Base-by-base conservation (phyloP, 2,329 filamentous ascomycete genomes). In the Hypoxylon sp. region DNA sequence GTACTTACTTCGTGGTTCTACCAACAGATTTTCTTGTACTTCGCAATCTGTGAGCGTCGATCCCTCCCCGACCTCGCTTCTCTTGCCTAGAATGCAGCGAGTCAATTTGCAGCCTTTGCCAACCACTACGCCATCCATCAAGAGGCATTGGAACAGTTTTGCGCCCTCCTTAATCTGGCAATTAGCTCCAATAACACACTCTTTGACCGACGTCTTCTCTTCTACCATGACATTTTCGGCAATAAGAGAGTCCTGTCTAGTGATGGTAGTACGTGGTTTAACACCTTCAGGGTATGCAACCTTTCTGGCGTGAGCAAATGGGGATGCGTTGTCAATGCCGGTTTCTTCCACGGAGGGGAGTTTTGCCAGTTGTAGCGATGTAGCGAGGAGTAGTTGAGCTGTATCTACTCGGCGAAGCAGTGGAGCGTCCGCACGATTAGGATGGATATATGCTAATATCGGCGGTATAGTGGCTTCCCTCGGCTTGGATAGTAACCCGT, bases 71-170 rank as follows among this genome's bases (percentile, higher is more conserved):
- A 99, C 89, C 74, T 91, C 90, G 71, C 91, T 92, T 68, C 93
- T 83, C 75, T 91, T 89, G 3, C 96, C 96, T 43, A 98, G 81
- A 32, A 98, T 92, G 76, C 94, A 98, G 21, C 93, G 92, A 0
- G 92, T 96, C 56, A 98, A 83, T 78, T 93, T 93, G 76, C 91
- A 94, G 46, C 91, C 91, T 74, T 93, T 92, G 13, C 93, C 94
- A 11, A 99, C 86, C 6, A 93, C 90, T 0, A 93, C 94, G 2
- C 93, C 93, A 67, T 98, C 95, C 93, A 98, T 98, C 19, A 98
- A 82, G 51, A 98, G 80, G 79, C 95, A 98, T 70, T 94, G 88
- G n/a, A 89, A 90, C 48, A 99, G 81, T 71, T 94, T 92, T 30
- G 92, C 93, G n/a, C 94, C 93, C 72, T 91, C 90, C 68, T 90